phyloP scores from a whole-genome alignment of 2,329 filamentous ascomycete genomes.

The Aspergillus neotritici region DNA sequence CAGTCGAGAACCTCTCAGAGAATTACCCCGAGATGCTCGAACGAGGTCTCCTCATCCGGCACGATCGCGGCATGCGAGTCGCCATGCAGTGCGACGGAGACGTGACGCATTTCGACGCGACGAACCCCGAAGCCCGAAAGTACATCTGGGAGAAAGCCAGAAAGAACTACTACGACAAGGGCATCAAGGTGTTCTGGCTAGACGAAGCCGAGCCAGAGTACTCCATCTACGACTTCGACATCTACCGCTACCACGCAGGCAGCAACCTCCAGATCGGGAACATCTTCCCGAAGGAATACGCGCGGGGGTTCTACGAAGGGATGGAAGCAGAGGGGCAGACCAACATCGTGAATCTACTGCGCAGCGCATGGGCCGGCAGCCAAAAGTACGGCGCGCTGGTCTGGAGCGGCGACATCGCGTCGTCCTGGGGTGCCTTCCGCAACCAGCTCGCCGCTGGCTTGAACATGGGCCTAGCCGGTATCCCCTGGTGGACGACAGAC shows the following conservation, averaged over 20 bases:
- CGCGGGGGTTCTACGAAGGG: slow-evolving; percentile 57
- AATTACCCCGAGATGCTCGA: slow-evolving; percentile 60
- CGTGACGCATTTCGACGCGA: slow-evolving; percentile 58
- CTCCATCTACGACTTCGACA: slow-evolving; percentile 60
- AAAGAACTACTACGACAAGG: slow-evolving; percentile 57
- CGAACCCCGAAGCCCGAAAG: slow-evolving; percentile 53
- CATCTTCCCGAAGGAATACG: slow-evolving; percentile 55
- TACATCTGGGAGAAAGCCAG: slow-evolving; percentile 58
- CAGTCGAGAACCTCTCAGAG: slow-evolving; percentile 54
- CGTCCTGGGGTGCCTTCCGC: slow-evolving; percentile 55
- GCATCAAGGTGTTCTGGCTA: slow-evolving; percentile 62
- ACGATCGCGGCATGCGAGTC: slow-evolving; percentile 54
- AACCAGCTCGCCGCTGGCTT: slow-evolving; percentile 59
- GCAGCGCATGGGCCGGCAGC: slow-evolving; percentile 54
- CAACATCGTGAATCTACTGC: slow-evolving; percentile 55
- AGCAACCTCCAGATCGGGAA: slow-evolving; percentile 55
- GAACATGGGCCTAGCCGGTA: slow-evolving; percentile 59
- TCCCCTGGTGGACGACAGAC: slow-evolving; percentile 66
- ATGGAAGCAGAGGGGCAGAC: slow-evolving; percentile 48
- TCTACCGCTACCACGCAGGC: slow-evolving; percentile 56
- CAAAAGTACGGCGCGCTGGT: slow-evolving; percentile 62
- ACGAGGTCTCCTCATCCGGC: slow-evolving; percentile 55
- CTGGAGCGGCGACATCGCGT: slow-evolving; percentile 63
- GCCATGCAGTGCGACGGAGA: slow-evolving; percentile 57
- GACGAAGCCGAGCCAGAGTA: slow-evolving; percentile 67